A percentile compares a stretch with the other conserved stretches of the same genome.
phyloP scores from a whole-genome alignment of 768 basidiomycete species.

The Suillus bovinus region DNA sequence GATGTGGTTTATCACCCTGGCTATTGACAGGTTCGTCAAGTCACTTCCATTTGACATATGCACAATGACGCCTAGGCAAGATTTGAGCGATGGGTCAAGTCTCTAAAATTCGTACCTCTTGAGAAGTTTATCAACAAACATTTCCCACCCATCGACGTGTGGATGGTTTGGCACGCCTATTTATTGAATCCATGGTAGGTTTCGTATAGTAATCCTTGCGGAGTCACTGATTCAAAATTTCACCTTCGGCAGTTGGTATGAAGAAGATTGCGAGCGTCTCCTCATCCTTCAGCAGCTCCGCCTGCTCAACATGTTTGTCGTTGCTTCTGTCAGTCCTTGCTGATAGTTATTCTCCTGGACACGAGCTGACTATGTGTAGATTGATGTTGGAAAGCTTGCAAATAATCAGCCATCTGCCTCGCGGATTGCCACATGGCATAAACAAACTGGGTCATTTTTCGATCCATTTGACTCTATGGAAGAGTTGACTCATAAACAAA shows the following conservation, averaged over 20 bases:
- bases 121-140: slow-evolving; percentile 27
- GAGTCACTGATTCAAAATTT: slow-evolving; percentile 6
- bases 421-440: slow-evolving; percentile 23
- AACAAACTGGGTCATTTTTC: slow-evolving; percentile 29
- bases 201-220: not conserved
- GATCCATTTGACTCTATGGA: slow-evolving; percentile 38
- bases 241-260: slow-evolving; percentile 26
- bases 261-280: slow-evolving; percentile 35
- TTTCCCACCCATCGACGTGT: slow-evolving; percentile 40
- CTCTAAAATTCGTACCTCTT: slow-evolving; percentile 23
- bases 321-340: slow-evolving; percentile 28
- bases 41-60: not conserved
- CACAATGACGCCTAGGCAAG: slow-evolving; percentile 17
- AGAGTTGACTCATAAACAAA: slow-evolving; percentile 21
- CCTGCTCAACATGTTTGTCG: slow-evolving; percentile 28
- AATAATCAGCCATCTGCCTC: slow-evolving; percentile 17
- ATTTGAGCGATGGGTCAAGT: slow-evolving; percentile 37
- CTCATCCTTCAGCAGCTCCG: slow-evolving; percentile 23
- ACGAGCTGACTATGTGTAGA: slow-evolving; percentile 15
- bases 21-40: slow-evolving; percentile 36
- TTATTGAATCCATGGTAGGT: slow-evolving; percentile 38
- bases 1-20: slow-evolving; percentile 42
- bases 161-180: slow-evolving; percentile 47
- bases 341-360: not conserved
- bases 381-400: slow-evolving; percentile 23